Base-by-base conservation (phyloP, 148 eudicot genomes). In the Rhododendron griersonianum region DNA sequence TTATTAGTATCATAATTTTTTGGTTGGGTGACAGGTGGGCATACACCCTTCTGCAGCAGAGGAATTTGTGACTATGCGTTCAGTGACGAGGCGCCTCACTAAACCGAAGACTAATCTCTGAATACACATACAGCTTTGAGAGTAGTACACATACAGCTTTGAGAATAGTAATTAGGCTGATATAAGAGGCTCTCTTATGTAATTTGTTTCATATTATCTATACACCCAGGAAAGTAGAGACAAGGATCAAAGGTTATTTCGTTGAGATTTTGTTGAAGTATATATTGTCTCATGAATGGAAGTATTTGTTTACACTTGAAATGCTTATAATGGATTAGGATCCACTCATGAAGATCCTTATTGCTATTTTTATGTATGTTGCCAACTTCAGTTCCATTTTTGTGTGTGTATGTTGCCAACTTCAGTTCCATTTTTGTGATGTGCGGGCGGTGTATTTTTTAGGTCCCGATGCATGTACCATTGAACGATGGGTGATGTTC, bases 11-110 rank as follows among this genome's bases (percentile, higher is more conserved):
- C 35, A 3, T 25, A 45, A 23, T 48, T 79, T 47, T 25, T 48
- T 48, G 28, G 14, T 8, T 81, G 28, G 83, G 3, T 81, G 41
- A 19, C 86, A 95, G 98, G 96, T 95, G 63, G 98, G 98, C 21
- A 94, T 95, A 69, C 98, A 96, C 89, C 98, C 98, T 79, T 94
- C 98, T 78, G 91, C 98, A 51, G 98, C 98, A 0, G 98, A 96
- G 87, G 98, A 96, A 84, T 96, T 96, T 39, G 98, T 96, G 83
- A 96, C 98, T 6, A 93, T 96, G 98, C 92, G 98, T 80, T 89
- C 95, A 86, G 91, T 81, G 59, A 86, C 96, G 41, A 90, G 98
- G 91, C 92, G 91, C 63, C 63, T 96, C 78, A 37, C 94, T 77
- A 96, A 96, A 88, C 93, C 92, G 51, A 92, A 90, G 90, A 96